Evolutionary conservation across 352 stramenopile species (phyloP).

Genomic region (Phytopythium mirpurense): DNA sequence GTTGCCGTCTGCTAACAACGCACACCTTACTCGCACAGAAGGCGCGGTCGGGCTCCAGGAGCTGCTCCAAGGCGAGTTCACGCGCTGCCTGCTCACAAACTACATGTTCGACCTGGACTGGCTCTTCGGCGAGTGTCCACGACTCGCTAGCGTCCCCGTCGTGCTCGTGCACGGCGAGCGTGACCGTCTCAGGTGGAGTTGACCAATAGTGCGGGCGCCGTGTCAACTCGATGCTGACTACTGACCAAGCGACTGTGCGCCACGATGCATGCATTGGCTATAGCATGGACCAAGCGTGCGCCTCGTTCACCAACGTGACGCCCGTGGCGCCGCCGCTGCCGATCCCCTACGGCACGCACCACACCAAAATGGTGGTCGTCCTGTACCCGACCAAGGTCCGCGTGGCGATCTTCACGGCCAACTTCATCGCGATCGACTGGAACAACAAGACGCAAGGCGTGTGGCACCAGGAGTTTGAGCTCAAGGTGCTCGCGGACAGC

Average conservation of each 20-base stretch:
- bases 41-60: slow-evolving; percentile 34
- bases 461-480: slow-evolving; percentile 78
- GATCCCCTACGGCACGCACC: slow-evolving; percentile 82
- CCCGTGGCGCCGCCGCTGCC: slow-evolving; percentile 59
- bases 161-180: slow-evolving; percentile 76
- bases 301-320: slow-evolving; percentile 52
- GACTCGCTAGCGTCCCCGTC: slow-evolving; percentile 55
- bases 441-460: slow-evolving; percentile 81
- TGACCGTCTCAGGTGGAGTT: slow-evolving; percentile 29
- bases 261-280: background rate
- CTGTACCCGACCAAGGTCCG: slow-evolving; percentile 59
- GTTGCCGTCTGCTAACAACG: background rate
- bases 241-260: no score
- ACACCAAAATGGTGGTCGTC: slow-evolving; percentile 84
- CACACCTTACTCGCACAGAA: slow-evolving; percentile 12
- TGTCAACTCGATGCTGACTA: background rate
- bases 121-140: slow-evolving; percentile 60
- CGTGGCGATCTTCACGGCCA: slow-evolving; percentile 83
- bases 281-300: slow-evolving; percentile 57
- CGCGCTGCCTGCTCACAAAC: slow-evolving; percentile 64
- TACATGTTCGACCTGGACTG: slow-evolving; percentile 80
- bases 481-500: slow-evolving; percentile 40
- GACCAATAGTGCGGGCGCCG: background rate
- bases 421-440: slow-evolving; percentile 79
- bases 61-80: slow-evolving; percentile 56